phyloP scores from a whole-genome alignment of 2,329 filamentous ascomycete species.

The Ceratocystis papillata region DNA sequence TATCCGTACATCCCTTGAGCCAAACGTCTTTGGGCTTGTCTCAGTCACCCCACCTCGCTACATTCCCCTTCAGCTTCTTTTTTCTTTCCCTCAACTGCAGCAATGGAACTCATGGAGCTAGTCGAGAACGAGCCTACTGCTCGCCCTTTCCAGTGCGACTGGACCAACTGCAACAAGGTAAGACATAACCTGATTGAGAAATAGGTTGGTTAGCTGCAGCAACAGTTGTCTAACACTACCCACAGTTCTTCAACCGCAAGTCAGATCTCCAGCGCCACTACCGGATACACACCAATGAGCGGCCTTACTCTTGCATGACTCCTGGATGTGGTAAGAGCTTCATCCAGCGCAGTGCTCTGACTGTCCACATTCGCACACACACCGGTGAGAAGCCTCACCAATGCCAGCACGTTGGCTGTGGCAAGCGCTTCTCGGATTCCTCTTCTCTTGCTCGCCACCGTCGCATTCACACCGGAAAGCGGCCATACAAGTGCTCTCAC shows the following conservation, averaged over 20 bases:
- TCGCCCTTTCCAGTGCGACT: conserved; percentile 54
- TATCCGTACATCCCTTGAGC: neutral
- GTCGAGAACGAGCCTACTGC: conserved; percentile 53
- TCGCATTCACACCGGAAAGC: conserved; percentile 55
- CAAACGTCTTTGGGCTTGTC: neutral
- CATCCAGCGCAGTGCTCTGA: conserved; percentile 59
- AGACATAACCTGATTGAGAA: conserved; percentile 26
- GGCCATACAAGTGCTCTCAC: conserved; percentile 53
- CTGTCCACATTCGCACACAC: conserved; percentile 59
- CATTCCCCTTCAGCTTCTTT: neutral
- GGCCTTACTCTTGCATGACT: conserved; percentile 52
- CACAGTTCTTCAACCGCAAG: conserved; percentile 60
- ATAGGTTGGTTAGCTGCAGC: neutral
- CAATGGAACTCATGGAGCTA: conserved; percentile 55
- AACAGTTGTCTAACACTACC: conserved; percentile 5
- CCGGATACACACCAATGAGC: conserved; percentile 60
- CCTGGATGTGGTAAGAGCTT: conserved; percentile 58
- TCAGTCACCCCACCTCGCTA: neutral
- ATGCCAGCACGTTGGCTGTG: conserved; percentile 54
- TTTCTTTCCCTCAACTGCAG: conserved; percentile 4
- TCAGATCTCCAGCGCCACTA: conserved; percentile 60
- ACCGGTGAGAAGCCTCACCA: conserved; percentile 62
- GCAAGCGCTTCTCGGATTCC: conserved; percentile 59
- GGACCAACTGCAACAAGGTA: conserved; percentile 53
- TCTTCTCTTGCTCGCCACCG: conserved; percentile 55